A percentile compares a stretch with the other conserved stretches of the same genome.
These are phyloP conservation scores for Candida tammaniensis DNA, from an alignment of 805 yeast genomes.

Conservation along the genomic window DNA sequence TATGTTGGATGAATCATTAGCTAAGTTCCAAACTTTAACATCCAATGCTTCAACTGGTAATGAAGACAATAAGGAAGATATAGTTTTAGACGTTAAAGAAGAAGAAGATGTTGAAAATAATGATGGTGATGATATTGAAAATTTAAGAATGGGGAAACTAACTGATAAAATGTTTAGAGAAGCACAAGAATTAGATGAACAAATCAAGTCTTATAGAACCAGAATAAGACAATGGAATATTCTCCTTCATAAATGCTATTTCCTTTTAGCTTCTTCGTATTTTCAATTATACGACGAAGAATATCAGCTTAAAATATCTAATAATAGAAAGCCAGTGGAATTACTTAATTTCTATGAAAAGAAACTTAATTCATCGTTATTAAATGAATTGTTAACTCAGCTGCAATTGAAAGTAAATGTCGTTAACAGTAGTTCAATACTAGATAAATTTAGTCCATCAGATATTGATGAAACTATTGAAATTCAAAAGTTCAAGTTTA, in stretches of 20 bases:
- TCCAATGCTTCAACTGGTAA: no score
- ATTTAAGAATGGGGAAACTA: neutral
- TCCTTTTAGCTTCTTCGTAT: constrained; percentile 72
- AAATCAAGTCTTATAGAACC: constrained; percentile 18
- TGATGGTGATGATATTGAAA: neutral
- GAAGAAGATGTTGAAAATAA: constrained; percentile 4
- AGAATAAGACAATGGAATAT: constrained; percentile 53
- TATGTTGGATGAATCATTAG: constrained; percentile 16
- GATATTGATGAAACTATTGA: neutral
- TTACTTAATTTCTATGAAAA: neutral
- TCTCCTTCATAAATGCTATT: constrained; percentile 70
- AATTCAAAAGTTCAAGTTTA: constrained; percentile 11
- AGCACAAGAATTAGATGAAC: constrained; percentile 20
- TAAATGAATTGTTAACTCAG: constrained; percentile 19
- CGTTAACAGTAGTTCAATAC: constrained; percentile 1
- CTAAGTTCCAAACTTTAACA: constrained; percentile 12
- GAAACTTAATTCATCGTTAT: constrained; percentile 11
- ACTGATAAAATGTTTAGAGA: constrained; percentile 9
- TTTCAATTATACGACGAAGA: constrained; percentile 49
- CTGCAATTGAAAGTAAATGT: neutral
- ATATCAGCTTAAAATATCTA: constrained; percentile 23
- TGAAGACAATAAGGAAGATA: constrained; percentile 21
- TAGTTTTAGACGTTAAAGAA: constrained; percentile 13
- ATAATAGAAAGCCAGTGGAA: constrained; percentile 7
- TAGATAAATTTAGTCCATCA: neutral